A percentile compares a stretch with the other conserved stretches of the same genome.
These are phyloP conservation scores for Cyberlindnera bimundalis DNA, from an alignment of 805 yeast species.

Conservation along the genomic window DNA sequence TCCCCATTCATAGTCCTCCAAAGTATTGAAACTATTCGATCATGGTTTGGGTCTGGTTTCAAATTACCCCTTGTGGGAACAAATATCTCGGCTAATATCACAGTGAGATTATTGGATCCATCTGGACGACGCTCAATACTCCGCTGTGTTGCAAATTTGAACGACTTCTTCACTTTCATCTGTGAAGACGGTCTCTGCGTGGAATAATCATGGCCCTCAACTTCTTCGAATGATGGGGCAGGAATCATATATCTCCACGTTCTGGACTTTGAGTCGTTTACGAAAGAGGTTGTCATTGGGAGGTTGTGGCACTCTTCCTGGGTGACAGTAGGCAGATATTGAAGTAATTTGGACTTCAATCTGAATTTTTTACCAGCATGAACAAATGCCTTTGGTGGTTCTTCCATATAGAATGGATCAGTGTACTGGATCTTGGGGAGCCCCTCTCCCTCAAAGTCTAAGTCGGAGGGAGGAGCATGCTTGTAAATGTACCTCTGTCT, in stretches of 20 bases:
- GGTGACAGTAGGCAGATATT: slow-evolving; percentile 32
- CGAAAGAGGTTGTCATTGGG: no score
- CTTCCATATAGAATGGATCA: slow-evolving; percentile 61
- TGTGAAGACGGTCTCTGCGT: slow-evolving; percentile 40
- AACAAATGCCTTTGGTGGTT: slow-evolving; percentile 48
- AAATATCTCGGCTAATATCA: slow-evolving; percentile 68
- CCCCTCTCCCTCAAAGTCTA: slow-evolving; percentile 46
- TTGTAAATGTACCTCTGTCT: slow-evolving; percentile 9
- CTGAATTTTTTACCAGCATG: slow-evolving; percentile 66
- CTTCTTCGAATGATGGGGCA: slow-evolving; percentile 45
- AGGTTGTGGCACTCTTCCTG: no score
- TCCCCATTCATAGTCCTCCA: slow-evolving; percentile 56
- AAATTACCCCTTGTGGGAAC: slow-evolving; percentile 47
- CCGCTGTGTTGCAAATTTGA: slow-evolving; percentile 37
- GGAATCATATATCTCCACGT: slow-evolving; percentile 43
- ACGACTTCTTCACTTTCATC: slow-evolving; percentile 42
- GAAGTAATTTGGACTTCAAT: slow-evolving; percentile 38
- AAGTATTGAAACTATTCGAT: slow-evolving; percentile 55
- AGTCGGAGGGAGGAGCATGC: slow-evolving; percentile 12
- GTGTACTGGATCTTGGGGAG: slow-evolving; percentile 49
- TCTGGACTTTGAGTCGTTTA: slow-evolving; percentile 6
- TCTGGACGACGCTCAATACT: slow-evolving; percentile 34
- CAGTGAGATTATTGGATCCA: slow-evolving; percentile 47
- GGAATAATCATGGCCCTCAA: slow-evolving; percentile 27
- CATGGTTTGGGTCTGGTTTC: slow-evolving; percentile 63